Evolutionary conservation across 192 early-diverging fungal species (phyloP).

Genomic region (Coemansia sp.): DNA sequence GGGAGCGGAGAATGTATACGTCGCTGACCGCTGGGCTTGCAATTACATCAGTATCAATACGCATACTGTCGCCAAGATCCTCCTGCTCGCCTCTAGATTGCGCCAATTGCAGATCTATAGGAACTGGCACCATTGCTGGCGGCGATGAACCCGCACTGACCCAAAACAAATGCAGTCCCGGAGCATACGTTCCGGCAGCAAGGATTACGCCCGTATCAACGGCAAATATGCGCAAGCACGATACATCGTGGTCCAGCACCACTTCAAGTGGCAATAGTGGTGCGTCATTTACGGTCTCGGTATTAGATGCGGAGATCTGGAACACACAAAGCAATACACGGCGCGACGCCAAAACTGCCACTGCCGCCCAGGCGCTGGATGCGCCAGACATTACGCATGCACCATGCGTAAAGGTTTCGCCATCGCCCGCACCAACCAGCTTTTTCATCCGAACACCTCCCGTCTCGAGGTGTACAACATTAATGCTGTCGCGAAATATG

Average conservation of each 20-base stretch:
- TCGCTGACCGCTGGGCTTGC: conserved; percentile 14
- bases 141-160: not conserved
- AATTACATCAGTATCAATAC: conserved; percentile 1
- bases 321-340: not conserved
- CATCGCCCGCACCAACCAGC: not conserved
- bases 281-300: not conserved
- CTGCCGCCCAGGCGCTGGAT: not conserved
- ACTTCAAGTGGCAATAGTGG: not conserved
- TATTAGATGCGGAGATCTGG: not conserved
- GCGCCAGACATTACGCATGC: not conserved
- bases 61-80: not conserved
- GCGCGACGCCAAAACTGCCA: not conserved
- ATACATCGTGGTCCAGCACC: conserved; percentile 10
- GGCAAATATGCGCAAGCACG: conserved; percentile 24
- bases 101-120: not conserved
- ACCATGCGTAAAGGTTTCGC: conserved; percentile 28
- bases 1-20: conserved; percentile 12
- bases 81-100: not conserved
- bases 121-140: not conserved
- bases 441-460: not conserved
- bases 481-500: conserved; percentile 9
- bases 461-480: not conserved
- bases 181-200: conserved; percentile 20
- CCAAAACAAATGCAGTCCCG: conserved; percentile 7
- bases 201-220: conserved; percentile 1